phyloP scores from a whole-genome alignment of 2,329 filamentous ascomycete species.

The Hymenotorrendiella dingleyae region DNA sequence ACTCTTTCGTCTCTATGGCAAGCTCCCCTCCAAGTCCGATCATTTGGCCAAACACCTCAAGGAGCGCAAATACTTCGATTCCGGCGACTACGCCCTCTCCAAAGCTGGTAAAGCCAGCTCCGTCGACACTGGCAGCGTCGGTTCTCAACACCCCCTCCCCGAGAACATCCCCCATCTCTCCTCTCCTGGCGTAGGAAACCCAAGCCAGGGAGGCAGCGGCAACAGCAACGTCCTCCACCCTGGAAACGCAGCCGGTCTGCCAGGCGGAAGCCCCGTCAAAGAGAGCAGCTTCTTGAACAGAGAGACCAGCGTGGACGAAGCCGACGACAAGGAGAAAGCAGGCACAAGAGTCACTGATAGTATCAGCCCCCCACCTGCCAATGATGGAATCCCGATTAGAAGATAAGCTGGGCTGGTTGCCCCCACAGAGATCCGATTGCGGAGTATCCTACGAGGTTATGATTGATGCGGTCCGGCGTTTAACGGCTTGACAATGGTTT shows the following conservation, averaged over 20 bases:
- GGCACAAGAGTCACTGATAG: slow-evolving; percentile 24
- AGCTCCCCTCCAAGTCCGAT: slow-evolving; percentile 93
- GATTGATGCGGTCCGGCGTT: slow-evolving; percentile 26
- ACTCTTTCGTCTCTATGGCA: slow-evolving; percentile 94
- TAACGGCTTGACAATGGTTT: slow-evolving; percentile 13
- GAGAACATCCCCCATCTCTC: slow-evolving; percentile 92
- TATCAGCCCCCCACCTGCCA: slow-evolving; percentile 38
- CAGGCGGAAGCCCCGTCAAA: slow-evolving; percentile 77
- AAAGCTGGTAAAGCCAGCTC: slow-evolving; percentile 96
- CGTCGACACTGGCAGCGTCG: slow-evolving; percentile 87
- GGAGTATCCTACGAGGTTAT: slow-evolving; percentile 10
- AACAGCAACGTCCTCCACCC: slow-evolving; percentile 38
- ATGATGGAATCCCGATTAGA: slow-evolving; percentile 58
- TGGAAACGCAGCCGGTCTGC: slow-evolving; percentile 42
- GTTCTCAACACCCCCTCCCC: slow-evolving; percentile 88
- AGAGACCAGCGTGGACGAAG: slow-evolving; percentile 66
- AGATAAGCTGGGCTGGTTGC: slow-evolving; percentile 37
- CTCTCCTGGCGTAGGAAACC: slow-evolving; percentile 45
- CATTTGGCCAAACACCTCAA: slow-evolving; percentile 97
- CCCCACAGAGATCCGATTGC: neutral
- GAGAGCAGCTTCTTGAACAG: slow-evolving; percentile 83
- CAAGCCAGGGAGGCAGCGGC: slow-evolving; percentile 36
- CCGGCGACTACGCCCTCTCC: slow-evolving; percentile 90
- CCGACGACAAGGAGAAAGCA: slow-evolving; percentile 38
- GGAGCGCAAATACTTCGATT: slow-evolving; percentile 98